Conservation (phyloP, 345 rosid genomes). For the Hevea brasiliensis region DNA sequence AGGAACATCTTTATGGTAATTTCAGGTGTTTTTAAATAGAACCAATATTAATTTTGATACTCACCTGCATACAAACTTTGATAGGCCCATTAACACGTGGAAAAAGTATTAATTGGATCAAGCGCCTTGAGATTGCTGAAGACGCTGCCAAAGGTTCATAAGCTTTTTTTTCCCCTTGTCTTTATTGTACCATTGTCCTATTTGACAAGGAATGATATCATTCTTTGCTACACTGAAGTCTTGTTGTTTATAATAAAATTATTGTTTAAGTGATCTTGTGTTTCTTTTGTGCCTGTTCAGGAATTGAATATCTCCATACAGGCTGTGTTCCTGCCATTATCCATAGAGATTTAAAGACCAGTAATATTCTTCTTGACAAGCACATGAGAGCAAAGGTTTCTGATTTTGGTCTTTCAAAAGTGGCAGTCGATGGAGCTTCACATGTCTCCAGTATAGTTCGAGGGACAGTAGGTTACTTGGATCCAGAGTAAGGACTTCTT, state of each 20-base stretch:
- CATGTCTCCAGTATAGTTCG: conserved; percentile 98
- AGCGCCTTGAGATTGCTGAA: conserved; percentile 96
- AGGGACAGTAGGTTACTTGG: conserved; percentile 98
- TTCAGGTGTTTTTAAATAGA: conserved; percentile 9
- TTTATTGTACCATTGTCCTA: background rate
- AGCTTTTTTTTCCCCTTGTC: background rate
- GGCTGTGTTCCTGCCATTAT: conserved; percentile 97
- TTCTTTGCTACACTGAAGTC: background rate
- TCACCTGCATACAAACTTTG: conserved; percentile 7
- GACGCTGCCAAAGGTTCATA: conserved; percentile 85
- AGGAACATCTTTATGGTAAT: conserved; percentile 95
- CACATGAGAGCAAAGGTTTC: conserved; percentile 91
- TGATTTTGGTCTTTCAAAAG: conserved; percentile 92
- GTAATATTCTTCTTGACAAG: conserved; percentile 90
- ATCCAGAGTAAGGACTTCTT: conserved; percentile 79
- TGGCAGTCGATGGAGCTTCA: conserved; percentile 83
- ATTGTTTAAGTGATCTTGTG: conserved; percentile 13
- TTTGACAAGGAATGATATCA: background rate
- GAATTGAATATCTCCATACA: conserved; percentile 95
- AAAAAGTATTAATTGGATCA: conserved; percentile 73
- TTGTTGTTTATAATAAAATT: background rate
- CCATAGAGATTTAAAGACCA: conserved; percentile 91
- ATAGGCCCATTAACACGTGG: conserved; percentile 63
- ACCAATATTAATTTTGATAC: conserved; percentile 10
- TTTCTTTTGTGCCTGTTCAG: conserved; percentile 38